Evolutionary conservation across 352 stramenopile genomes (phyloP).

Genomic region (Globisporangium barbulae): DNA sequence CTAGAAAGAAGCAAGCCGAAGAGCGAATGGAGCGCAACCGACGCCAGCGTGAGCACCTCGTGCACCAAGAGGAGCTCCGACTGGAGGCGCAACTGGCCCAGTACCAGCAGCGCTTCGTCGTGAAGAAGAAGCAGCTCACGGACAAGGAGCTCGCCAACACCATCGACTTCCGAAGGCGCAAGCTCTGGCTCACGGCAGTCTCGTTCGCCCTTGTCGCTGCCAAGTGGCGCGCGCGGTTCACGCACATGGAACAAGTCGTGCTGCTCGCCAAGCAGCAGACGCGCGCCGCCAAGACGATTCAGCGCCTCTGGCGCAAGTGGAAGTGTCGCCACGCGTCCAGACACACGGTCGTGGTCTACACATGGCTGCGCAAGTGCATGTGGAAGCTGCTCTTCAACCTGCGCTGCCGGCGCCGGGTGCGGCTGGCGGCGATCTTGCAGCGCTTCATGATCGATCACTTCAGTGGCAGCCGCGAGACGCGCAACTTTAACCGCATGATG

Average conservation of each 20-base stretch:
- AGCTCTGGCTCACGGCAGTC: conserved; percentile 52
- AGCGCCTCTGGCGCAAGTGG: conserved; percentile 57
- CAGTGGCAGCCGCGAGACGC: conserved; percentile 48
- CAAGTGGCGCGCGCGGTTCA: conserved; percentile 32
- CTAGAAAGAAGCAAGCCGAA: conserved; percentile 65
- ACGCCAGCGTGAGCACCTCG: conserved; percentile 40
- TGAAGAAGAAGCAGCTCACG: conserved; percentile 18
- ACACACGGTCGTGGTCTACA: conserved; percentile 60
- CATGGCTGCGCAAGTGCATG: conserved; percentile 64
- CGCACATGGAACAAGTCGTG: conserved; percentile 30
- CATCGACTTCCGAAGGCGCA: conserved; percentile 30
- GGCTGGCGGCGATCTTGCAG: conserved; percentile 34
- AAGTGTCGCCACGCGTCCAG: conserved; percentile 60
- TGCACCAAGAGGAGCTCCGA: conserved; percentile 35
- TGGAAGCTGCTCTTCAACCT: conserved; percentile 65
- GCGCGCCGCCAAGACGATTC: conserved; percentile 48
- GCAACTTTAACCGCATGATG: conserved; percentile 80
- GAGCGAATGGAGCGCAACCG: conserved; percentile 43
- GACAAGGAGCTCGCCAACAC: conserved; percentile 32
- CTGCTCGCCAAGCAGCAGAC: conserved; percentile 30
- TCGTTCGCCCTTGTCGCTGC: conserved; percentile 34
- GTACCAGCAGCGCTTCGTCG: conserved; percentile 33
- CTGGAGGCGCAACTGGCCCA: conserved; percentile 30
- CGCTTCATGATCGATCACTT: conserved; percentile 61
- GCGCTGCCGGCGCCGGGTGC: conserved; percentile 36